Evolutionary conservation across 352 stramenopile species (phyloP).

Genomic region (Phytopythium mirpurense): DNA sequence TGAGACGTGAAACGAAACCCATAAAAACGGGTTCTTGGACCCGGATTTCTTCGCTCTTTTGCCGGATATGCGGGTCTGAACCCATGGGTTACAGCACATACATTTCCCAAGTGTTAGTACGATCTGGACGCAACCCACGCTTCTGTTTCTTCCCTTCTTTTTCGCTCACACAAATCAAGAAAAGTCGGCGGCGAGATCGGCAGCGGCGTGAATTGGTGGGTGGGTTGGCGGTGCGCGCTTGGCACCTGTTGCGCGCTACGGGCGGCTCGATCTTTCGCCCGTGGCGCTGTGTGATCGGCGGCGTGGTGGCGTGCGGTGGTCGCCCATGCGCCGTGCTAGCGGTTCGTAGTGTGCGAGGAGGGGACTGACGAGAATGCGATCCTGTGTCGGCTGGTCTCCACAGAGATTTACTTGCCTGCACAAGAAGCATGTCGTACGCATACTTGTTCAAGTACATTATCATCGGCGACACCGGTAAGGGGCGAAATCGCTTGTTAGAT

Average conservation of each 20-base stretch:
- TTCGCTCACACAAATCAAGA: slow-evolving; percentile 1
- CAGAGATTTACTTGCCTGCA: not conserved
- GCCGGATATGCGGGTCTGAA: too few species aligned
- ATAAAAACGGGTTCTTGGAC: not conserved
- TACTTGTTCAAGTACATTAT: slow-evolving; percentile 99
- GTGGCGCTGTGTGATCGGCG: not conserved
- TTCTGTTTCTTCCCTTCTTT: not conserved
- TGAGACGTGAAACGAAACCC: not conserved
- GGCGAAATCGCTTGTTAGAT: not conserved
- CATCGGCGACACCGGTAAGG: slow-evolving; percentile 96
- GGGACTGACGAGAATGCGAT: not conserved
- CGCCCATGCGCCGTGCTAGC: not conserved
- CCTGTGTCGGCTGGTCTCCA: too few species aligned
- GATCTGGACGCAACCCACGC: too few species aligned
- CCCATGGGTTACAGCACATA: not conserved
- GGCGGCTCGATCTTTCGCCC: not conserved
- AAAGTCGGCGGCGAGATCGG: slow-evolving; percentile 1
- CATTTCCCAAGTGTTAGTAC: not conserved
- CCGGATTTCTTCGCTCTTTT: too few species aligned
- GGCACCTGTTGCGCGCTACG: not conserved
- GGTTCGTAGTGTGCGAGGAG: not conserved
- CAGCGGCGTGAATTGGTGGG: not conserved
- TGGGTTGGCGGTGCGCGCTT: not conserved
- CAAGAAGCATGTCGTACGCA: slow-evolving; percentile 88
- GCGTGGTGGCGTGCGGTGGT: too few species aligned